Evolutionary conservation across 2,329 filamentous ascomycete species (phyloP), one percentile per base, ranked within the genome.

Genomic region (Exophiala sp.): DNA sequence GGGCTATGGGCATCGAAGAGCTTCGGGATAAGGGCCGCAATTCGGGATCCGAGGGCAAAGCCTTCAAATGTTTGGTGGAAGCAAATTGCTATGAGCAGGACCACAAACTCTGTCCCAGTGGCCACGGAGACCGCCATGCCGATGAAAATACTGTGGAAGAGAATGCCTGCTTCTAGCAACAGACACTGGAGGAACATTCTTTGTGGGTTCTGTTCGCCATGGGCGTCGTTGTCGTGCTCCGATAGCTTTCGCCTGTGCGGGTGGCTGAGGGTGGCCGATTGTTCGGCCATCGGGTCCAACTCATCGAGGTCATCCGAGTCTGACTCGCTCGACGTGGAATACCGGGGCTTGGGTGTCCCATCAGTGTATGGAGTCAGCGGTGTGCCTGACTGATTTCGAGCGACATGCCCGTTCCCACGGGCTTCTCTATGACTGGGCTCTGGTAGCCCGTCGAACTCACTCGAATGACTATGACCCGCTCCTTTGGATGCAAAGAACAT

Each of bases 41-140:
- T 95, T 50, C 88, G 85, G 37, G 86, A 86, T 5, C 88, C 88
- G 3, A 95, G 78, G 0, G 88, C 88, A 11, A 95, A 81, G 1
- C 88, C 88, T 70, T 95, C 88, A 58, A 95, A 95, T 1, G 86
- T 88, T 70, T 95, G 86, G 63, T 93, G 87, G 67, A 91, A 90
- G 57, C 80, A 81, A 55, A 93, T 89, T 43, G 87, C 87, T 23
- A 90, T 75, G 0, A 93, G 73, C 56, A 93, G 86, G 10, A 91
- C 85, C 35, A 88, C 73, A 63, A 93, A 93, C 1, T 85, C 81
- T 0, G 86, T 83, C 0, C 86, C 86, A 0, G 85, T 88, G 0
- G 87, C 83, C 1, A 93, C 87, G 1, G 85, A 88, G 23, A 93
- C 76, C 2, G 87, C 86, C 85, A 91, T 90, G 55, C 87, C 87